Base-by-base conservation (phyloP, 2,329 filamentous ascomycete genomes). In the Huntiella moniliformis region DNA sequence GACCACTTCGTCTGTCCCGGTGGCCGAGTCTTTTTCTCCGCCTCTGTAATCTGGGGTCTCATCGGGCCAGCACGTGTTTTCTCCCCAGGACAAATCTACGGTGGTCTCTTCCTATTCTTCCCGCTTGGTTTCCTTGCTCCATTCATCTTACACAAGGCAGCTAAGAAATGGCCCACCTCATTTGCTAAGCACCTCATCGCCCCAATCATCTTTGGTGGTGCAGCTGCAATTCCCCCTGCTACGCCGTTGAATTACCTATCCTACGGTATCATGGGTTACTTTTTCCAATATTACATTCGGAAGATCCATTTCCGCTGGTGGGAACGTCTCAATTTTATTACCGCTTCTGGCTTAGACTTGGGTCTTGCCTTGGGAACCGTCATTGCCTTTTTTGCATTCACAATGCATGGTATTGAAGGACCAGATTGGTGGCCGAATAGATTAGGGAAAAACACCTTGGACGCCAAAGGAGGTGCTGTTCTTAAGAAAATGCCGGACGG, bases 171-270 rank as follows among this genome's bases (percentile, higher is more conserved):
- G 57, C 73, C 72, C 42, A 63, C 60, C 40, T 72, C 69, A 2
- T 64, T 64, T 1, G 53, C 65, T 37, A 64, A 63, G 47, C 70
- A 66, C 57, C 62, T 76, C 44, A 77, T 77, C 63, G 68, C 73
- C 3, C 74, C 74, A 1, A 61, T 79, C 50, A 73, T 79, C 53
- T 76, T 78, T 54, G 75, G 74, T 48, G 73, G 73, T 16, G 66
- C 70, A 5, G 68, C 66, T 1, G 52, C 62, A 32, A 76, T 79
- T 53, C 74, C 74, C 2, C 74, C 74, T 0, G 80, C 81, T 3
- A 81, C 79, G 0, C 79, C 79, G 0, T 69, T 84, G 49, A 83
- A 81, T 60, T 85, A 82, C 56, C 70, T 81, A 32, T 69, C 71
- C n/a, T 85, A 80, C 79, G 77, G 75, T 13, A 61, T 79, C 47